Evolutionary conservation across 352 stramenopile species (phyloP).

Genomic region (Phytophthora megakarya): DNA sequence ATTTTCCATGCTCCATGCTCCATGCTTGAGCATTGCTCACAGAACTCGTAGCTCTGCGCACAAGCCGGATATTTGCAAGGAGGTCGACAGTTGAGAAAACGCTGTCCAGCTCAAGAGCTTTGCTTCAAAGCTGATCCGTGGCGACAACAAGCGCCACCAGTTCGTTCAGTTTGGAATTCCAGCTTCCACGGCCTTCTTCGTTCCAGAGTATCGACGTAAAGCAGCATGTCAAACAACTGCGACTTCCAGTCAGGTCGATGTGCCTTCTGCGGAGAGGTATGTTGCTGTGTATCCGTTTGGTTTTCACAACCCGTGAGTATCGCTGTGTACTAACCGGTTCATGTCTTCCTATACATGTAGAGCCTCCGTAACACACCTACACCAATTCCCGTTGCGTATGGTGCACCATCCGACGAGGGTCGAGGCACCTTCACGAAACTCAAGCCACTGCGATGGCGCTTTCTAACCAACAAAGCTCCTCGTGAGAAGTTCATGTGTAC

Average conservation of each 20-base stretch:
- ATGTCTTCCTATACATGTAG: conserved; percentile 9
- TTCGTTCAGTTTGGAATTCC: not conserved
- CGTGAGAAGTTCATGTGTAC: conserved; percentile 31
- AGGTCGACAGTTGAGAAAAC: conserved; percentile 25
- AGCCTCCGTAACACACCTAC: conserved; percentile 23
- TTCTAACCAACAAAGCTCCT: conserved; percentile 29
- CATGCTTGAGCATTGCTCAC: conserved; percentile 34
- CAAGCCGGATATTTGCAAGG: conserved; percentile 16
- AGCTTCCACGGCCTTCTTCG: not conserved
- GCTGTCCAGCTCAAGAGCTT: conserved; percentile 9
- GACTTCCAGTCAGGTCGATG: conserved; percentile 14
- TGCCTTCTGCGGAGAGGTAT: conserved; percentile 32
- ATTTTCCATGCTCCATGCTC: conserved; percentile 29
- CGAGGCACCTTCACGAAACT: conserved; percentile 18
- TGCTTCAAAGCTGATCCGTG: conserved; percentile 16
- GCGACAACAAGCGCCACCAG: not conserved
- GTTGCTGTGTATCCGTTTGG: conserved; percentile 16
- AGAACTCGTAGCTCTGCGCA: conserved; percentile 16
- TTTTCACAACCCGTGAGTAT: conserved; percentile 2
- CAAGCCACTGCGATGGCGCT: conserved; percentile 37
- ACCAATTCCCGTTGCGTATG: conserved; percentile 22
- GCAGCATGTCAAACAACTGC: conserved; percentile 31
- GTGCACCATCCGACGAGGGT: conserved; percentile 4
- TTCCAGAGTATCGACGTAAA: not conserved
- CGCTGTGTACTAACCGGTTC: conserved; percentile 13